Conservation (phyloP, 2,329 filamentous ascomycete species). For the Pseudogymnoascus verrucosus region DNA sequence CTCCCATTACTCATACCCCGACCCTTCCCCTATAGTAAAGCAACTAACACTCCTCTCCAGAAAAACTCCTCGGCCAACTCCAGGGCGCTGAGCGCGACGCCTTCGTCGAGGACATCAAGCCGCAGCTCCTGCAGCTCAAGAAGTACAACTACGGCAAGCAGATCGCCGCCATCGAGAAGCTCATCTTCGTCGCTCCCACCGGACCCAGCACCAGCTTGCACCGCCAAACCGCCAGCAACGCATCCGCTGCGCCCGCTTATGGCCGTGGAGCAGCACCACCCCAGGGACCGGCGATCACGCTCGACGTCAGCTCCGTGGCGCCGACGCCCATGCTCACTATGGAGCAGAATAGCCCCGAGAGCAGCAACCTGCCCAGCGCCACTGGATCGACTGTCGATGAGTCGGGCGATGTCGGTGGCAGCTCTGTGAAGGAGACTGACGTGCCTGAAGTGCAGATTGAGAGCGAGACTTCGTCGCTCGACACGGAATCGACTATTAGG, state of each 20-base stretch:
- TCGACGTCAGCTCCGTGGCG: conserved; percentile 44
- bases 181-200: conserved; percentile 32
- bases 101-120: conserved; percentile 56
- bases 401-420: background rate
- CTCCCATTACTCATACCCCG: background rate
- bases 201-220: conserved; percentile 30
- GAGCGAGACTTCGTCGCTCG: background rate
- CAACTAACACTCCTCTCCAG: conserved; percentile 37
- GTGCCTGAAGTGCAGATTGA: background rate
- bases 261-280: conserved; percentile 24
- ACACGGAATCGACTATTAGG: too few species aligned
- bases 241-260: conserved; percentile 27
- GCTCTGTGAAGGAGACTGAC: background rate
- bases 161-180: conserved; percentile 53
- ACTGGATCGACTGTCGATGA: conserved; percentile 41
- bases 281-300: conserved; percentile 30
- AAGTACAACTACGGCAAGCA: conserved; percentile 60
- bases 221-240: conserved; percentile 20
- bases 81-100: conserved; percentile 49
- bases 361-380: conserved; percentile 56
- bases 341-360: conserved; percentile 62
- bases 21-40: background rate
- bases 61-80: conserved; percentile 66
- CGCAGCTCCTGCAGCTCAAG: conserved; percentile 53
- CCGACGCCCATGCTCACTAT: conserved; percentile 61